phyloP scores from a whole-genome alignment of 257 asterid genomes.

The Leptodermis oblonga region DNA sequence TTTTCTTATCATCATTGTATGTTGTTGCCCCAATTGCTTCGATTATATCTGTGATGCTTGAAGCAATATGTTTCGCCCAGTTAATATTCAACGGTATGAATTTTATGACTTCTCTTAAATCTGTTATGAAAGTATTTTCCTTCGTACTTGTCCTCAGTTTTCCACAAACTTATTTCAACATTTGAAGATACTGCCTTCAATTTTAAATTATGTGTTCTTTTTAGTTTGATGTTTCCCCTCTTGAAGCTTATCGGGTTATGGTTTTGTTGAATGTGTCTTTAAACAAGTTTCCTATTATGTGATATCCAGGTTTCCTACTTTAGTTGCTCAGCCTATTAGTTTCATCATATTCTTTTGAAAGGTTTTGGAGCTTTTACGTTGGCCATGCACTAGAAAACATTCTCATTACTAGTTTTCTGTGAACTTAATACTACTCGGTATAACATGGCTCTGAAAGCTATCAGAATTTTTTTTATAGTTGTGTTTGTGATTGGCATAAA shows the following conservation, averaged over 20 bases:
- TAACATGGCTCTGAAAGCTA: not conserved
- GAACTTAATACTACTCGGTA: not conserved
- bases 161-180: not conserved
- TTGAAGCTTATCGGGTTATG: not conserved
- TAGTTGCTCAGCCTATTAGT: not conserved
- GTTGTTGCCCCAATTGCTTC: not conserved
- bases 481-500: not conserved
- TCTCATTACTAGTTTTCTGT: not conserved
- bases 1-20: not conserved
- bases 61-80: not conserved
- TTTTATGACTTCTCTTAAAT: not conserved
- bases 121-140: not conserved
- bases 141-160: not conserved
- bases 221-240: not conserved
- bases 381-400: not conserved
- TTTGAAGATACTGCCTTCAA: conserved; percentile 4
- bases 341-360: not conserved
- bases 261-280: conserved; percentile 1
- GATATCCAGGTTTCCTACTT: not conserved
- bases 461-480: not conserved
- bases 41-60: not conserved
- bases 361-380: not conserved
- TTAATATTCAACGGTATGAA: not conserved
- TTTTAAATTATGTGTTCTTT: not conserved
- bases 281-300: not conserved